phyloP scores from a whole-genome alignment of 2,329 filamentous ascomycete species.

The Capronia americana region DNA sequence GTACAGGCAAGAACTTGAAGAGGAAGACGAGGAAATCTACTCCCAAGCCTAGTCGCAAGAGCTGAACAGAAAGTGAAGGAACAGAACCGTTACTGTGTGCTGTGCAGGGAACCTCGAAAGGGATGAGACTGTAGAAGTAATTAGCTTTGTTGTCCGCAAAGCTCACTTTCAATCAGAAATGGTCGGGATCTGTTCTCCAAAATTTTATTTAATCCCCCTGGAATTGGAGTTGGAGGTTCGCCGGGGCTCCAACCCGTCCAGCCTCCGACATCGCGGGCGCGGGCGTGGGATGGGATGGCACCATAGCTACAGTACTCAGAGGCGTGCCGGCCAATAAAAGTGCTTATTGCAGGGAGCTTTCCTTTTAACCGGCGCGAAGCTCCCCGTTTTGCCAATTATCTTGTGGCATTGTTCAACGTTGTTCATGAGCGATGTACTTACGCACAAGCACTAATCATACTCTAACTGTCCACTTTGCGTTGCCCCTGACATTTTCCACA shows the following conservation, averaged over 20 bases:
- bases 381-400: background rate
- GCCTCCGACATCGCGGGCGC: background rate
- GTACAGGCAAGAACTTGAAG: background rate
- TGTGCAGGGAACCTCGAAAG: background rate
- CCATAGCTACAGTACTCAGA: background rate
- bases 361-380: background rate
- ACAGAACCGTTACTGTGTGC: background rate
- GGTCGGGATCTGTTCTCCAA: slow-evolving; percentile 3
- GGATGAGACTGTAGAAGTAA: background rate
- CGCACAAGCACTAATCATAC: background rate
- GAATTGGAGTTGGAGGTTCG: slow-evolving; percentile 1
- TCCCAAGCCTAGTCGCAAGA: background rate
- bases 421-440: background rate
- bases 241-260: background rate
- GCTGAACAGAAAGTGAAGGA: background rate
- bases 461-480: background rate
- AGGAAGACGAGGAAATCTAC: background rate
- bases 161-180: slow-evolving; percentile 1
- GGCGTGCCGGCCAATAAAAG: slow-evolving; percentile 1
- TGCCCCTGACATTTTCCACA: slow-evolving; percentile 1
- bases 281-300: background rate
- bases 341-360: background rate
- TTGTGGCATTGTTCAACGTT: background rate
- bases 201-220: background rate
- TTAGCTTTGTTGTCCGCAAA: background rate